Evolutionary conservation across 345 rosid species (phyloP).

Genomic region (Trapa bicornis): DNA sequence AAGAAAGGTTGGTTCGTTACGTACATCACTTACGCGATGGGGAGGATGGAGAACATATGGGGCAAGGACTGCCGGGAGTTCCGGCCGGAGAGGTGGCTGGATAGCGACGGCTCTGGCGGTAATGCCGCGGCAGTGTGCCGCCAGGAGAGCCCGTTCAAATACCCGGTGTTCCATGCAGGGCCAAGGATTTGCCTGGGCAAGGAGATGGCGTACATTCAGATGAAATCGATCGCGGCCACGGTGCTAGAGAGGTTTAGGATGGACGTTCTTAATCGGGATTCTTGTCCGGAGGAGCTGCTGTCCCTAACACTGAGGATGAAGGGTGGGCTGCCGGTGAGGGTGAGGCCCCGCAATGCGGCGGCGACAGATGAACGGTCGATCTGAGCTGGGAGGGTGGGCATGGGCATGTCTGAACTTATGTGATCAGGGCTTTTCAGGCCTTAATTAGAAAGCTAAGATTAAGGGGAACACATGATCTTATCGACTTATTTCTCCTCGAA

Average conservation of each 20-base stretch:
- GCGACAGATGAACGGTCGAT: neutral
- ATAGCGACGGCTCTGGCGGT: conserved; percentile 6
- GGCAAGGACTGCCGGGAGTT: conserved; percentile 30
- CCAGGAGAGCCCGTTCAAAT: conserved; percentile 26
- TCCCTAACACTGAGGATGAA: conserved; percentile 25
- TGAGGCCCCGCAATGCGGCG: neutral
- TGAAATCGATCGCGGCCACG: conserved; percentile 25
- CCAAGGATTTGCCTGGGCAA: conserved; percentile 39
- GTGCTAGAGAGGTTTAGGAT: conserved; percentile 15
- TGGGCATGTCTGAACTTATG: too few species aligned
- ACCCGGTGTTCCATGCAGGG: conserved; percentile 30
- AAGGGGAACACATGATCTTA: neutral
- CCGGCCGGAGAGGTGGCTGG: conserved; percentile 35
- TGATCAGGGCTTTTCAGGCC: too few species aligned
- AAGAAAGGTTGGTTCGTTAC: conserved; percentile 20
- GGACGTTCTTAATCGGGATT: conserved; percentile 7
- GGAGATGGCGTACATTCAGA: conserved; percentile 32
- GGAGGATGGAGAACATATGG: conserved; percentile 34
- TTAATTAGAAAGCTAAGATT: too few species aligned
- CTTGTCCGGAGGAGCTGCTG: conserved; percentile 9
- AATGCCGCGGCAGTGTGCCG: conserved; percentile 1
- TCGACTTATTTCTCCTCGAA: neutral
- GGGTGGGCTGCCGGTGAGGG: conserved; percentile 16
- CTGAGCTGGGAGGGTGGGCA: neutral
- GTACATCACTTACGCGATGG: conserved; percentile 26